A percentile compares a stretch with the other conserved stretches of the same genome.
These are phyloP conservation scores for Musa itinerans DNA, from an alignment of 176 grass and related monocot species.

Conservation along the genomic window DNA sequence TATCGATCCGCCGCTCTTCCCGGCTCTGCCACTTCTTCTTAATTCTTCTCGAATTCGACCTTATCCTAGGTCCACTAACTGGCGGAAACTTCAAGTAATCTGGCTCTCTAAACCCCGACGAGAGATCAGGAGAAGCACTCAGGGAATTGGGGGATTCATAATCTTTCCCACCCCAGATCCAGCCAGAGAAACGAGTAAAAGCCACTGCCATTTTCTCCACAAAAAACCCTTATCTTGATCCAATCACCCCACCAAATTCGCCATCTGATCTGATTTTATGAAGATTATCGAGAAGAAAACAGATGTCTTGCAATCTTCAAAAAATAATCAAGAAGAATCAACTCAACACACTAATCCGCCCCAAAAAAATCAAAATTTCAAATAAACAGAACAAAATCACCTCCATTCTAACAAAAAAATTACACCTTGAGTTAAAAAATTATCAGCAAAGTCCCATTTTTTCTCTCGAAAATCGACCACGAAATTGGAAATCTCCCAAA, in stretches of 20 bases:
- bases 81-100: slow-evolving; percentile 15
- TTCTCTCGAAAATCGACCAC: neutral
- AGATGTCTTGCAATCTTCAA: neutral
- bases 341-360: neutral
- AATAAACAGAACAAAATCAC: neutral
- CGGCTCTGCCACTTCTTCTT: slow-evolving; percentile 22
- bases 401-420: neutral
- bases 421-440: neutral
- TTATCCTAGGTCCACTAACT: slow-evolving; percentile 5
- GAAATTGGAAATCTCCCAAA: neutral
- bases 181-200: slow-evolving; percentile 23
- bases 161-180: slow-evolving; percentile 21
- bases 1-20: slow-evolving; percentile 16
- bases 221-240: neutral
- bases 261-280: neutral
- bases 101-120: slow-evolving; percentile 2
- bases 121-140: slow-evolving; percentile 11
- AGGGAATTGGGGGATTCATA: slow-evolving; percentile 9
- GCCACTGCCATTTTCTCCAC: slow-evolving; percentile 7
- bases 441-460: neutral
- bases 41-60: slow-evolving; percentile 15
- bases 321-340: slow-evolving; percentile 1
- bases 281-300: neutral
- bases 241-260: neutral
- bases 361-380: neutral